A percentile compares a stretch with the other conserved stretches of the same genome.
Evolutionary conservation across 2,329 filamentous ascomycete species (phyloP).

Genomic region (Plectosphaerella cucumerina): DNA sequence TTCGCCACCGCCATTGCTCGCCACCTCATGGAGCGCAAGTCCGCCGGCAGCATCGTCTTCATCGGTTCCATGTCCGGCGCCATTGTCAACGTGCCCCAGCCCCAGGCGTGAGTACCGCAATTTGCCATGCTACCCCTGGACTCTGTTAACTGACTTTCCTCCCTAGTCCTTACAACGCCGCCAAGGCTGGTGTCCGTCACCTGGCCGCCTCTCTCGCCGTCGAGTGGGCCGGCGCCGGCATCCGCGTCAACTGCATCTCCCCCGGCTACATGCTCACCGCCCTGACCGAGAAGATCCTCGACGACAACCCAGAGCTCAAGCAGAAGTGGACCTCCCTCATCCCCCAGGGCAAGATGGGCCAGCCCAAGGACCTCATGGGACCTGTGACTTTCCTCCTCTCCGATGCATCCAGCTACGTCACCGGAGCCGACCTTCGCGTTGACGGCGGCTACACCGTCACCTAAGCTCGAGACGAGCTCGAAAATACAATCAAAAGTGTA

Average conservation of each 20-base stretch:
- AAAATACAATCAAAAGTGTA: no score
- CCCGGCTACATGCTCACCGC: conserved; percentile 97
- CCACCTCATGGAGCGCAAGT: conserved; percentile 80
- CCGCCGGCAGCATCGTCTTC: conserved; percentile 82
- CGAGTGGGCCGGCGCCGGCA: conserved; percentile 85
- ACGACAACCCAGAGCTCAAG: conserved; percentile 87
- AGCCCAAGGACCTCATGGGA: conserved; percentile 88
- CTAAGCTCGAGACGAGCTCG: conserved; percentile 29
- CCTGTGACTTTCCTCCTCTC: conserved; percentile 83
- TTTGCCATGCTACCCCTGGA: neutral
- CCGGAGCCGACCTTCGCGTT: conserved; percentile 71
- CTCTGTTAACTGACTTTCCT: neutral
- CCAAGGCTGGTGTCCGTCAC: conserved; percentile 89
- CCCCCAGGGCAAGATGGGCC: conserved; percentile 89
- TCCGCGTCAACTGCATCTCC: conserved; percentile 92
- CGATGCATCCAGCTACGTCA: conserved; percentile 71
- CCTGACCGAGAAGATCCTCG: conserved; percentile 90
- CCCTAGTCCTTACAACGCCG: conserved; percentile 75
- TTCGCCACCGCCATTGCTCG: conserved; percentile 82
- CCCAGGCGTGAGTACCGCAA: conserved; percentile 62
- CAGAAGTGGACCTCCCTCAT: conserved; percentile 90
- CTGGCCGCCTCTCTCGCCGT: conserved; percentile 83
- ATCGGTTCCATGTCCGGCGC: conserved; percentile 93
- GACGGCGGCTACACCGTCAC: conserved; percentile 88
- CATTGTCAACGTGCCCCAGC: conserved; percentile 94